phyloP scores from a whole-genome alignment of 2,329 filamentous ascomycete genomes.

The Aurifilum marmelostoma region DNA sequence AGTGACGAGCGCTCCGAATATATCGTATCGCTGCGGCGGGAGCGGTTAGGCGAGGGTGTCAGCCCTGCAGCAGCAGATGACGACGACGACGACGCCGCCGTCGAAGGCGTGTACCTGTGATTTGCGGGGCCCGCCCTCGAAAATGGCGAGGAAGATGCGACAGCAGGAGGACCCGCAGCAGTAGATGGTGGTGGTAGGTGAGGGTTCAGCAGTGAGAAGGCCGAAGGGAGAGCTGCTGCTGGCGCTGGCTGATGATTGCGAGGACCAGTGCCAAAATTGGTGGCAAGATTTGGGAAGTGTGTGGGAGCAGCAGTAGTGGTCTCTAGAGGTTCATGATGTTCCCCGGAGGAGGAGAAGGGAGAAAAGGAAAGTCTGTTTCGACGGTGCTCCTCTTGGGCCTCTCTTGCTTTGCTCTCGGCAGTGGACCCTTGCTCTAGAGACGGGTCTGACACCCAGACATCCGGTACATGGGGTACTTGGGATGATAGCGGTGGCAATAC shows the following conservation, averaged over 20 bases:
- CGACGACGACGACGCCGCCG: constrained; percentile 7
- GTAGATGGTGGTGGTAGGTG: neutral
- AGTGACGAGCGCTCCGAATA: constrained; percentile 38
- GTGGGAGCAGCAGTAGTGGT: neutral
- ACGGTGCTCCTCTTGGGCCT: constrained; percentile 47
- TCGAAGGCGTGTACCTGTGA: neutral
- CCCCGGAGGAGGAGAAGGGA: neutral
- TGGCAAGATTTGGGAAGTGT: constrained; percentile 10
- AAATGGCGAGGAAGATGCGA: neutral
- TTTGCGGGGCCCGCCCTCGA: neutral
- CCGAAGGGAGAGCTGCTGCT: neutral
- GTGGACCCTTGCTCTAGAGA: constrained; percentile 43
- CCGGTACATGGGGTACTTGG: constrained; percentile 49
- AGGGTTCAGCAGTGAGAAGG: constrained; percentile 12
- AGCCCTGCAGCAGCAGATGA: constrained; percentile 12
- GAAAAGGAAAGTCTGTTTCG: constrained; percentile 17
- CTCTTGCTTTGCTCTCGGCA: constrained; percentile 47
- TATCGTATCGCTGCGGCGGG: constrained; percentile 34
- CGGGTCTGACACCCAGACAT: constrained; percentile 54
- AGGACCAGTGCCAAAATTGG: neutral
- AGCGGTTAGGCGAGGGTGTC: neutral
- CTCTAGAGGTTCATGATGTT: constrained; percentile 8
- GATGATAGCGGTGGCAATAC: constrained; percentile 33
- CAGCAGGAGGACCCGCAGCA: neutral
- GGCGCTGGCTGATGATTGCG: neutral